A percentile compares a stretch with the other conserved stretches of the same genome.
phyloP scores from a whole-genome alignment of 768 basidiomycete species.

The Termitomyces sp. region DNA sequence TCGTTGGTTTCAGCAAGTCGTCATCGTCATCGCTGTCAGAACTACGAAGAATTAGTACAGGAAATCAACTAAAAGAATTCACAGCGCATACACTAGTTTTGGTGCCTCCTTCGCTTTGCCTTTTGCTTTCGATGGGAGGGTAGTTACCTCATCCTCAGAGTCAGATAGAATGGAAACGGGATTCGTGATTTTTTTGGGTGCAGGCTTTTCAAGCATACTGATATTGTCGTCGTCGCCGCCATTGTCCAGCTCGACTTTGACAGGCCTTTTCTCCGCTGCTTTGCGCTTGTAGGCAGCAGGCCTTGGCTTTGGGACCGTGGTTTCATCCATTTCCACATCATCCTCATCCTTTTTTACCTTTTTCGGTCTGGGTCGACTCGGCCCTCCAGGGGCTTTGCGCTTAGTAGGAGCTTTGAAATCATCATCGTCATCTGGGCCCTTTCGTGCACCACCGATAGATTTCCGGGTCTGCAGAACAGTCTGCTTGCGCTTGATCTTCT shows the following conservation, averaged over 20 bases:
- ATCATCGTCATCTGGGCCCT: slow-evolving; percentile 35
- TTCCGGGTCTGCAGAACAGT: slow-evolving; percentile 41
- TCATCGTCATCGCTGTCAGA: slow-evolving; percentile 11
- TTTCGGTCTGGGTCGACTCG: slow-evolving; percentile 24
- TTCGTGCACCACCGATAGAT: slow-evolving; percentile 32
- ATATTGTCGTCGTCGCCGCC: slow-evolving; percentile 11
- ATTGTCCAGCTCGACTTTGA: slow-evolving; percentile 16
- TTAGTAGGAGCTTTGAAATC: slow-evolving; percentile 41
- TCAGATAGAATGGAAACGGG: slow-evolving; percentile 21
- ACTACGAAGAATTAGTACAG: background rate
- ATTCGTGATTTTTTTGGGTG: slow-evolving; percentile 15
- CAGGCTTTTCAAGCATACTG: slow-evolving; percentile 10
- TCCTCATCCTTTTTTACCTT: slow-evolving; percentile 21
- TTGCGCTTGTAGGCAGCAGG: slow-evolving; percentile 14
- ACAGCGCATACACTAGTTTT: slow-evolving; percentile 6
- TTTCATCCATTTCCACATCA: slow-evolving; percentile 22
- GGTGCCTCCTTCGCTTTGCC: slow-evolving; percentile 9
- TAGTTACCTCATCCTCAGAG: slow-evolving; percentile 22
- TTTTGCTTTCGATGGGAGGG: slow-evolving; percentile 13
- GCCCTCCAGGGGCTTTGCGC: slow-evolving; percentile 30
- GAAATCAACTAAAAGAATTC: too few species aligned
- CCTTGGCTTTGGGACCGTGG: slow-evolving; percentile 1
- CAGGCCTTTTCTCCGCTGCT: slow-evolving; percentile 18
- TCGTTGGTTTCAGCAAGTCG: slow-evolving; percentile 1
- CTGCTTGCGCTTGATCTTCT: slow-evolving; percentile 44